These are phyloP conservation scores for Fusarium falciforme DNA, from an alignment of 2,329 filamentous ascomycete species.

Conservation along the genomic window DNA sequence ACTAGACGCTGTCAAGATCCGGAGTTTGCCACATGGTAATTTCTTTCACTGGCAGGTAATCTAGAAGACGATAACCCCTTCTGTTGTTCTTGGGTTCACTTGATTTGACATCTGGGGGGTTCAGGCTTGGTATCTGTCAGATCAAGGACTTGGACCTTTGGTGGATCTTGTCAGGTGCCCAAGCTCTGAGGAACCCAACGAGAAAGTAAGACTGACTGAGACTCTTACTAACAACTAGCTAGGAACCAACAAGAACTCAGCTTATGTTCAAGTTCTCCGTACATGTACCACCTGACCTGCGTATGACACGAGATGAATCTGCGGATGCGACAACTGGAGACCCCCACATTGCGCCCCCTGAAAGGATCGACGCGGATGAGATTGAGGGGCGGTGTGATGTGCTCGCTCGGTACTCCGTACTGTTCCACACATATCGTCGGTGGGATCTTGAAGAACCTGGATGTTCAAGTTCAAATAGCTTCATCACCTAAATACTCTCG, in stretches of 20 bases:
- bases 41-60: background rate
- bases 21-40: background rate
- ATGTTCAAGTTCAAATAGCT: background rate
- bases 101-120: background rate
- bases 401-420: background rate
- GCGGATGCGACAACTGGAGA: background rate
- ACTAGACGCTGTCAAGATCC: background rate
- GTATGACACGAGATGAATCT: background rate
- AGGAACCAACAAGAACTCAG: background rate
- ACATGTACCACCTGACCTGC: background rate
- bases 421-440: background rate
- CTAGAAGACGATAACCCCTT: background rate
- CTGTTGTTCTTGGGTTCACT: background rate
- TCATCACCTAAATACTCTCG: background rate
- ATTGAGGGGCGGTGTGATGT: background rate
- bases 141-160: background rate
- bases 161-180: background rate
- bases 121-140: background rate
- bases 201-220: background rate
- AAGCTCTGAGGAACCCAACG: background rate
- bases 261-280: background rate
- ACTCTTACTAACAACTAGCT: background rate
- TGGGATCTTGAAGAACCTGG: background rate
- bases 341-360: background rate
- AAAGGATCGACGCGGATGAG: background rate